Evolutionary conservation across 23 red algal species (phyloP).

Genomic region (Agarophyton chilense): DNA sequence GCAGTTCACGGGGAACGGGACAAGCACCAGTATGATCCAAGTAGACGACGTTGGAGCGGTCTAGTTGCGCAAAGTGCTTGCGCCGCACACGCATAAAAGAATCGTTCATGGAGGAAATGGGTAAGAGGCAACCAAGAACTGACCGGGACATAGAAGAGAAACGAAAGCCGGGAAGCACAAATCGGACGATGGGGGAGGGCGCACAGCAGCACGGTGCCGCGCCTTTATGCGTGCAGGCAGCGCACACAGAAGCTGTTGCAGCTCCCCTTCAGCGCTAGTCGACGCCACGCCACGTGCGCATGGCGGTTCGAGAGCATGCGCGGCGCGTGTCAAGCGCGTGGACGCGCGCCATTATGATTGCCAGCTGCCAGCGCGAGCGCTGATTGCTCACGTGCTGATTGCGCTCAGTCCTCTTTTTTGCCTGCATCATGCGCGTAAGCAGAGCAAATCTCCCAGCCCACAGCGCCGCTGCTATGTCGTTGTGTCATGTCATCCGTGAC

Average conservation of each 20-base stretch:
- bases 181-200: too few species aligned
- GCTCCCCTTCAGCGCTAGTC: neutral
- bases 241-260: neutral
- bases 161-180: neutral
- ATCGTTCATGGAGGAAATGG: neutral
- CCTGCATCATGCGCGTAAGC: conserved; percentile 1
- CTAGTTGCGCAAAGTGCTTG: conserved; percentile 46
- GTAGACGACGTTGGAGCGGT: conserved; percentile 43
- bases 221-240: neutral
- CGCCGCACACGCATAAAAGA: neutral
- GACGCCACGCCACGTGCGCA: neutral
- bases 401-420: neutral
- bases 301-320: neutral
- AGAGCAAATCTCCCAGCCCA: neutral
- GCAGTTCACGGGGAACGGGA: conserved; percentile 22
- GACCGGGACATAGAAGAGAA: neutral
- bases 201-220: neutral
- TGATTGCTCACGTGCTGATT: conserved; percentile 2
- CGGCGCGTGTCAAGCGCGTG: neutral
- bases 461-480: neutral
- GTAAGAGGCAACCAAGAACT: neutral
- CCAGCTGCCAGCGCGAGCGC: neutral
- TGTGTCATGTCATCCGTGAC: neutral
- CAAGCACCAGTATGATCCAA: conserved; percentile 57
- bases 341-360: neutral